Conservation (phyloP, 2,329 filamentous ascomycete genomes). For the Clonostachys chloroleuca region DNA sequence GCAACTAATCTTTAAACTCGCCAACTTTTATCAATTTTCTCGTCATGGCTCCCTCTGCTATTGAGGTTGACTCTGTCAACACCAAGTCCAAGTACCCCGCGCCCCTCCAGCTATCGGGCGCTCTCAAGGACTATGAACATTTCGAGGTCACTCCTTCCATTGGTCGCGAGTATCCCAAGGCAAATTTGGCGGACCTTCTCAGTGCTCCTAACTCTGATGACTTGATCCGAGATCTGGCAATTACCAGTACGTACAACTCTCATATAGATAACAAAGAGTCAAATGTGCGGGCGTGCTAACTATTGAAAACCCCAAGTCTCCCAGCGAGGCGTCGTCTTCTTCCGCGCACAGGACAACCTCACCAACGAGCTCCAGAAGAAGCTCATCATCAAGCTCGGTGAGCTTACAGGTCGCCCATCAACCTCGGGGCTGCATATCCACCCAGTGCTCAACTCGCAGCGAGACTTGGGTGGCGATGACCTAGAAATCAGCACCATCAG, state of each 20-base stretch:
- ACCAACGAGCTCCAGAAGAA: conserved; percentile 56
- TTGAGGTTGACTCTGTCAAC: too few species aligned
- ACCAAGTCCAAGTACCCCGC: background rate
- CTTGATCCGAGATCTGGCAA: background rate
- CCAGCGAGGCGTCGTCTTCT: conserved; percentile 60
- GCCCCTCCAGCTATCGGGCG: conserved; percentile 6
- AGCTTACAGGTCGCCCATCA: conserved; percentile 52
- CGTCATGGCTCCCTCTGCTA: too few species aligned
- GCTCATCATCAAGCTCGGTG: conserved; percentile 53
- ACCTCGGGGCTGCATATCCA: conserved; percentile 57
- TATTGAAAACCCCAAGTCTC: conserved; percentile 38
- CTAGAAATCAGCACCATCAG: conserved; percentile 56
- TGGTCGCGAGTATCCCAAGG: conserved; percentile 33
- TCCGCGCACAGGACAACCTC: conserved; percentile 54
- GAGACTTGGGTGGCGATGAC: conserved; percentile 35
- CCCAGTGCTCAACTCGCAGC: conserved; percentile 47
- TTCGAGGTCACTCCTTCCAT: conserved; percentile 40
- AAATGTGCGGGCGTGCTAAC: too few species aligned
- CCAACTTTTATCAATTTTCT: too few species aligned
- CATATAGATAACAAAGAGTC: too few species aligned
- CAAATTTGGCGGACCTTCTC: background rate
- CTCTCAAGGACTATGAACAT: conserved; percentile 5
- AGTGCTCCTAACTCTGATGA: background rate
- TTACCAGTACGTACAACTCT: background rate
- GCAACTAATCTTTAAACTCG: too few species aligned